Conservation (phyloP, 2,329 filamentous ascomycete species). For the Huntiella abstrusa region DNA sequence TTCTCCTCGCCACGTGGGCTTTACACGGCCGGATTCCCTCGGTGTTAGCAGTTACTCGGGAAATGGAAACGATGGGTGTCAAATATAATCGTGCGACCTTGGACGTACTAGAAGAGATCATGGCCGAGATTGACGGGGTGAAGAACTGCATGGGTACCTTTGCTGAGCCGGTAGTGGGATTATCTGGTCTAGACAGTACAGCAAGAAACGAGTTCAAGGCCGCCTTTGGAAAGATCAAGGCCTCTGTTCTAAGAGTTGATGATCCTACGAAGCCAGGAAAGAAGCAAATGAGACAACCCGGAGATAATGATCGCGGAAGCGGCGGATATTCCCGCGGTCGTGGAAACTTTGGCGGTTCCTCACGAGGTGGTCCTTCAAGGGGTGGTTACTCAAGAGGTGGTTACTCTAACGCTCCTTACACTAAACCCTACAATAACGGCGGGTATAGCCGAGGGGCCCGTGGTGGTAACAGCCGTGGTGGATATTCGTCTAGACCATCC, state of each 20-base stretch:
- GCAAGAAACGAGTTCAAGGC: constrained; percentile 1
- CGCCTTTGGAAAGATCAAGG: constrained; percentile 1
- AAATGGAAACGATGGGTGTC: constrained; percentile 47
- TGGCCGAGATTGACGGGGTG: neutral
- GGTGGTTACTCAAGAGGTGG: no score
- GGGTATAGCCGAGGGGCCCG: no score
- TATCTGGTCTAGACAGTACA: constrained; percentile 1
- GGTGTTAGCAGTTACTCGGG: constrained; percentile 37
- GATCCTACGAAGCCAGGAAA: neutral
- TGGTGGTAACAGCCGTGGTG: no score
- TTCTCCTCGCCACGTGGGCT: constrained; percentile 42
- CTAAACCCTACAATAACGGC: no score
- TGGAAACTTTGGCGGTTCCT: no score
- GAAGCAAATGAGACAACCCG: neutral
- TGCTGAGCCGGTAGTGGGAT: constrained; percentile 3
- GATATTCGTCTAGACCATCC: no score
- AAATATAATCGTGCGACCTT: constrained; percentile 2
- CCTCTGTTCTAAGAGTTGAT: neutral
- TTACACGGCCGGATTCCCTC: constrained; percentile 37
- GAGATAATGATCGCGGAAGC: neutral
- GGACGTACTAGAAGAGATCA: constrained; percentile 2
- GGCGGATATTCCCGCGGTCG: no score
- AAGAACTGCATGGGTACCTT: neutral
- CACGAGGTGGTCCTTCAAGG: no score
- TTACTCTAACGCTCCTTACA: no score